phyloP scores from a whole-genome alignment of 2,329 filamentous ascomycete species.

The Aspergillus ibericus region DNA sequence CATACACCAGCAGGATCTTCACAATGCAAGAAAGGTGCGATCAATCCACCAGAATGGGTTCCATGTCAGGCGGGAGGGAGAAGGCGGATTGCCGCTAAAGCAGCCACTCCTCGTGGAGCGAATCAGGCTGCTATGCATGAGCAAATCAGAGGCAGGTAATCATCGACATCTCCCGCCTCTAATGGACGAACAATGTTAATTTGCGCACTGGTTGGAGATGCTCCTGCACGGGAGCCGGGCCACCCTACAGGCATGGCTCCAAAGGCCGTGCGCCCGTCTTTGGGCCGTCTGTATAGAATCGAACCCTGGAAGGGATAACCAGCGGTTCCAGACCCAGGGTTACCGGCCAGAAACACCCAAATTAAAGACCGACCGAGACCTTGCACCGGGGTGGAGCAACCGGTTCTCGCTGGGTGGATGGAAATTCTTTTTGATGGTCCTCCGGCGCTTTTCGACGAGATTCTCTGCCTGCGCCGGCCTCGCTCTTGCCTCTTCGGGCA shows the following conservation, averaged over 20 bases:
- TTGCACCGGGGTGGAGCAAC: not conserved
- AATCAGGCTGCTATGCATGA: conserved; percentile 21
- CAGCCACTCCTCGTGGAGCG: conserved; percentile 20
- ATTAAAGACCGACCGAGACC: not conserved
- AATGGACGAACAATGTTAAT: not conserved
- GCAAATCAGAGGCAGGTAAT: conserved; percentile 1
- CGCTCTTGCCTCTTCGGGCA: not conserved
- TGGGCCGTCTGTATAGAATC: not conserved
- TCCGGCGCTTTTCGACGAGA: not conserved
- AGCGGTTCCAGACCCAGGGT: not conserved
- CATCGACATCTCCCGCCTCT: not conserved
- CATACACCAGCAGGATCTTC: not conserved
- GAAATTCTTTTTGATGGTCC: not conserved
- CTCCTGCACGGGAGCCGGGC: not conserved
- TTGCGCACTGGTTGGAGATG: not conserved
- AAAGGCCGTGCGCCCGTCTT: not conserved
- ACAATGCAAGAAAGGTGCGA: not conserved
- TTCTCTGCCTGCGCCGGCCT: not conserved
- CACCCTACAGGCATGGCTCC: not conserved
- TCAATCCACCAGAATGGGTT: not conserved
- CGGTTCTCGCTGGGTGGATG: not conserved
- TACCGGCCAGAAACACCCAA: not conserved
- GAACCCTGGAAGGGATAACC: not conserved
- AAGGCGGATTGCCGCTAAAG: conserved; percentile 18
- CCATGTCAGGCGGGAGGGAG: conserved; percentile 1